phyloP scores from a whole-genome alignment of 2,329 filamentous ascomycete genomes.

The Metarhizium anisopliae region DNA sequence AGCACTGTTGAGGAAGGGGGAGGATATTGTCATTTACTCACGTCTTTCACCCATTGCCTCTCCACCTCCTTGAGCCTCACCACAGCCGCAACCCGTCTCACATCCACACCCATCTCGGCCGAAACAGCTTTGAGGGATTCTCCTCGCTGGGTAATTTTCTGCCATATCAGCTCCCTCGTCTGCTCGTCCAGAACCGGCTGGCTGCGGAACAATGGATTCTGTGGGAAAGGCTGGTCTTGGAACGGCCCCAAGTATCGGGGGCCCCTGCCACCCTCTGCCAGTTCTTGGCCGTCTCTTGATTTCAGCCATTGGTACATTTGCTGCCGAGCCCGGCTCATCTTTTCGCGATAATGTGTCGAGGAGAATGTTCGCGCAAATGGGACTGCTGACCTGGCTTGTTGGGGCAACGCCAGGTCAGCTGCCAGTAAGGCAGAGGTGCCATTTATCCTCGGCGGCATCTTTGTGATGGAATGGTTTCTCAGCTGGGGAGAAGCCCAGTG shows the following conservation, averaged over 20 bases:
- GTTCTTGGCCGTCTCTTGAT: conserved; percentile 13
- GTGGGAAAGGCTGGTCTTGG: conserved; percentile 56
- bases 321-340: conserved; percentile 27
- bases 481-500: background rate
- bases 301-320: conserved; percentile 31
- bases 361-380: conserved; percentile 25
- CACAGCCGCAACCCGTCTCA: conserved; percentile 76
- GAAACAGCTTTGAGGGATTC: conserved; percentile 68
- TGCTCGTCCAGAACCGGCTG: conserved; percentile 65
- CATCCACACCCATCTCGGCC: conserved; percentile 67
- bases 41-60: conserved; percentile 65
- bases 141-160: conserved; percentile 54
- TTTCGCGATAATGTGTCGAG: conserved; percentile 28
- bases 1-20: conserved; percentile 6
- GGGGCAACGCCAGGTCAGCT: conserved; percentile 3
- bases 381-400: conserved; percentile 1
- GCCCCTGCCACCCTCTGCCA: conserved; percentile 15
- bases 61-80: conserved; percentile 81
- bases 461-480: background rate
- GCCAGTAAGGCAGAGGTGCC: conserved; percentile 19
- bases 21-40: conserved; percentile 37
- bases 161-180: conserved; percentile 65
- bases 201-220: conserved; percentile 62
- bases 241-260: conserved; percentile 29
- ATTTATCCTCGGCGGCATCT: conserved; percentile 14